phyloP scores from a whole-genome alignment of 768 basidiomycete genomes.

The Punctularia strigosozonata region DNA sequence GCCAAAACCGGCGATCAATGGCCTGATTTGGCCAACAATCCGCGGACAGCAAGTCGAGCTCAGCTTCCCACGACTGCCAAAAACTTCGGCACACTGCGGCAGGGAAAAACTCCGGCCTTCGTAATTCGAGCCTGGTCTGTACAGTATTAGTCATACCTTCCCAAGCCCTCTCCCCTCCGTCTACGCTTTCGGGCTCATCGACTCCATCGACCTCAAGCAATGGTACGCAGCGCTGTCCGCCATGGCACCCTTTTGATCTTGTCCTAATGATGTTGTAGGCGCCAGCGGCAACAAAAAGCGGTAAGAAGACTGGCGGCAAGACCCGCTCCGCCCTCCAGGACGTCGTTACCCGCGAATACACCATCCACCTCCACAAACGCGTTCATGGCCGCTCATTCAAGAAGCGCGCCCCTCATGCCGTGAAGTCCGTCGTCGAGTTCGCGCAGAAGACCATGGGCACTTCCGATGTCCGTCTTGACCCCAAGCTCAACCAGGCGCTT shows the following conservation, averaged over 20 bases:
- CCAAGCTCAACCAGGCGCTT: constrained; percentile 90
- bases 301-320: constrained; percentile 65
- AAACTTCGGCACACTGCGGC: too few relatives aligned
- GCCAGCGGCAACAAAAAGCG: constrained; percentile 35
- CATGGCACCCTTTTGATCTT: constrained; percentile 3
- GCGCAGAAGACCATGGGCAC: constrained; percentile 96
- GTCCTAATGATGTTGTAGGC: constrained; percentile 5
- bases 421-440: constrained; percentile 89
- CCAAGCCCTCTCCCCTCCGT: too few relatives aligned
- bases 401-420: constrained; percentile 93
- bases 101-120: too few relatives aligned
- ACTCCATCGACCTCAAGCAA: constrained; percentile 56
- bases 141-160: too few relatives aligned
- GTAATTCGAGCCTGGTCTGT: too few relatives aligned
- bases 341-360: constrained; percentile 98
- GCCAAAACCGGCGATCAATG: too few relatives aligned
- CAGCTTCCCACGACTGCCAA: too few relatives aligned
- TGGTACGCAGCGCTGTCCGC: constrained; percentile 33
- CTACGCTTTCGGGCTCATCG: constrained; percentile 25
- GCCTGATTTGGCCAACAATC: too few relatives aligned
- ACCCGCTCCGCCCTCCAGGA: constrained; percentile 94
- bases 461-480: constrained; percentile 85
- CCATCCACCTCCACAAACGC: constrained; percentile 93
- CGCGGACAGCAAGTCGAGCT: too few relatives aligned
- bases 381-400: constrained; percentile 92